phyloP scores from a whole-genome alignment of 2,329 filamentous ascomycete species.

The Bipolaris bicolor region DNA sequence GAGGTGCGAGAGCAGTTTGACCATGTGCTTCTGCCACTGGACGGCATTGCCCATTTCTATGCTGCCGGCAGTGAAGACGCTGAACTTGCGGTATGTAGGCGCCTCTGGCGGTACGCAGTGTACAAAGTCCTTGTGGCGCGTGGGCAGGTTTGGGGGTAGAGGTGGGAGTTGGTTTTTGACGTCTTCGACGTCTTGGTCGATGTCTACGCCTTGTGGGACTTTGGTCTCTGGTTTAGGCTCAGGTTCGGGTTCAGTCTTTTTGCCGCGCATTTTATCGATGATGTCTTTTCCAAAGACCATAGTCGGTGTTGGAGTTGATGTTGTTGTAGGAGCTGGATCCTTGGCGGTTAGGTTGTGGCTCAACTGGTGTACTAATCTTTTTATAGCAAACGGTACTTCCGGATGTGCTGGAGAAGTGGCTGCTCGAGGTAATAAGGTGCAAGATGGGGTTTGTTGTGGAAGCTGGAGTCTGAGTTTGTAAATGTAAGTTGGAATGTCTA shows the following conservation, averaged over 20 bases:
- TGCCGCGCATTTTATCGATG: no score
- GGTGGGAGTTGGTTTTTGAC: constrained; percentile 28
- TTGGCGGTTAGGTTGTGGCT: neutral
- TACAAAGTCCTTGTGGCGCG: constrained; percentile 19
- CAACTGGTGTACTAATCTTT: constrained; percentile 11
- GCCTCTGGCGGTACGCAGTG: constrained; percentile 26
- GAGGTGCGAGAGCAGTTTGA: constrained; percentile 47
- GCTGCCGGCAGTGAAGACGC: constrained; percentile 65
- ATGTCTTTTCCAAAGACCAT: neutral
- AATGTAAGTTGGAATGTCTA: constrained; percentile 10
- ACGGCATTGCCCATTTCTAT: constrained; percentile 55
- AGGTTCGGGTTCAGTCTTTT: neutral
- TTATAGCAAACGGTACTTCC: neutral
- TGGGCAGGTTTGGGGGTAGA: constrained; percentile 15
- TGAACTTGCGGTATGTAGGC: constrained; percentile 34
- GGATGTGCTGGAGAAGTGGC: constrained; percentile 17
- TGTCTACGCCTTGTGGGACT: constrained; percentile 11
- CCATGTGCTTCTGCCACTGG: constrained; percentile 61
- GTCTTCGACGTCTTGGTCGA: constrained; percentile 32
- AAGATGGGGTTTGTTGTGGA: constrained; percentile 15
- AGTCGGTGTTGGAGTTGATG: neutral
- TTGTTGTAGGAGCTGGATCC: no score
- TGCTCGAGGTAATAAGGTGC: constrained; percentile 14
- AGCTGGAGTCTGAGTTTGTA: constrained; percentile 12
- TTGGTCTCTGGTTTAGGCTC: neutral